Percentiles rank a stretch among this genome's conserved stretches.
These are phyloP conservation scores for Gynochthodes officinalis DNA, from an alignment of 257 asterid genomes.

Conservation along the genomic window DNA sequence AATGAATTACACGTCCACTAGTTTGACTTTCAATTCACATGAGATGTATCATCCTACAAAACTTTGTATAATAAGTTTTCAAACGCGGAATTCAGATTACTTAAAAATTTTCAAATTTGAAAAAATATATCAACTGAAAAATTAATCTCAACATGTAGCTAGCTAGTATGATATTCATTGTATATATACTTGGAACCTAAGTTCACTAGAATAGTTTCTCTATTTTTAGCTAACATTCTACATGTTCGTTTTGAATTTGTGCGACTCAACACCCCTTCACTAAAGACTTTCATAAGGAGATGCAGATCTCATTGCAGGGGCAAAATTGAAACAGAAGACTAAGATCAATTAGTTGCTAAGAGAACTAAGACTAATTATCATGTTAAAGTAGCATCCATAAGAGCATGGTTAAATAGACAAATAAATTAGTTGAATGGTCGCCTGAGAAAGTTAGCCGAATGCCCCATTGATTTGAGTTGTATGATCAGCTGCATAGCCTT, in stretches of 20 bases:
- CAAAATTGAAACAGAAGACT: neutral
- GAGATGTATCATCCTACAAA: too few relatives aligned
- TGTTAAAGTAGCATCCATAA: slow-evolving; percentile 1
- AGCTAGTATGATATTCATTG: neutral
- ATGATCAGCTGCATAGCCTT: neutral
- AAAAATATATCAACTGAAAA: too few relatives aligned
- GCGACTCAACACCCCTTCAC: neutral
- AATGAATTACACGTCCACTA: too few relatives aligned
- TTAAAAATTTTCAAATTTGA: too few relatives aligned
- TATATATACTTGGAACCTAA: neutral
- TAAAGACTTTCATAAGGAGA: neutral
- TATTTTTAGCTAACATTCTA: neutral
- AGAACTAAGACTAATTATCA: slow-evolving; percentile 2
- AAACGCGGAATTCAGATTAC: too few relatives aligned
- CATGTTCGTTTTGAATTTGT: neutral
- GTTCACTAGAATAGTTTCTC: neutral
- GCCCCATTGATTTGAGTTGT: neutral
- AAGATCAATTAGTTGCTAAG: neutral
- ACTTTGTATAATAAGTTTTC: too few relatives aligned
- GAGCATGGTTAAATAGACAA: neutral
- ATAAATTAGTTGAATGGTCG: neutral
- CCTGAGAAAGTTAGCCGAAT: neutral
- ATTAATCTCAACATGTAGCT: neutral
- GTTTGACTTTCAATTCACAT: too few relatives aligned
- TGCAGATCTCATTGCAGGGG: slow-evolving; percentile 6